Evolutionary conservation across 176 grass and related monocot genomes (phyloP).

Genomic region (Eleusine coracana): DNA sequence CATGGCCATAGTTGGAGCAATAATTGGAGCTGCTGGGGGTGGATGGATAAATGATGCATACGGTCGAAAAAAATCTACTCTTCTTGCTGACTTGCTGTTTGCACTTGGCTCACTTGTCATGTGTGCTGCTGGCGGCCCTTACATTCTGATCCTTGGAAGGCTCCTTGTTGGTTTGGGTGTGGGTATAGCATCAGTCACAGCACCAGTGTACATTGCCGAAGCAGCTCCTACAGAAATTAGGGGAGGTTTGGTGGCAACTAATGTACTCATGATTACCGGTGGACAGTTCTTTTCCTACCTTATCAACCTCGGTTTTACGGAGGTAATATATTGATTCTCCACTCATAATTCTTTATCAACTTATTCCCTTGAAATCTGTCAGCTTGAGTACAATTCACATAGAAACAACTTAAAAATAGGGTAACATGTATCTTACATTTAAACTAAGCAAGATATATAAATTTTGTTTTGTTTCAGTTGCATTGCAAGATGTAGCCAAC

Average conservation of each 20-base stretch:
- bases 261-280: conserved; percentile 97
- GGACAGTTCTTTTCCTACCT: conserved; percentile 97
- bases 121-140: conserved; percentile 72
- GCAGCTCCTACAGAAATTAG: conserved; percentile 91
- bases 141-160: conserved; percentile 82
- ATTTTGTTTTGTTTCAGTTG: conserved; percentile 25
- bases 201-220: conserved; percentile 93
- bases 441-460: too few species aligned
- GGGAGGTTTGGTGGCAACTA: conserved; percentile 84
- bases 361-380: conserved; percentile 24
- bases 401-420: conserved; percentile 32
- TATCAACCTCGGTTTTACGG: conserved; percentile 95
- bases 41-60: conserved; percentile 97
- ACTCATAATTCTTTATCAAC: neutral
- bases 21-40: conserved; percentile 80
- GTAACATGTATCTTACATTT: neutral
- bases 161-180: conserved; percentile 86
- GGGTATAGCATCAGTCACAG: conserved; percentile 85
- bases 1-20: conserved; percentile 91
- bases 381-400: neutral
- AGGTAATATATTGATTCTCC: conserved; percentile 58
- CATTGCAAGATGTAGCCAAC: neutral
- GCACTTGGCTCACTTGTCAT: conserved; percentile 78
- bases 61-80: conserved; percentile 79
- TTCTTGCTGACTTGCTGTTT: conserved; percentile 88